Evolutionary conservation across 352 stramenopile species (phyloP).

Genomic region (Phytophthora citricola): DNA sequence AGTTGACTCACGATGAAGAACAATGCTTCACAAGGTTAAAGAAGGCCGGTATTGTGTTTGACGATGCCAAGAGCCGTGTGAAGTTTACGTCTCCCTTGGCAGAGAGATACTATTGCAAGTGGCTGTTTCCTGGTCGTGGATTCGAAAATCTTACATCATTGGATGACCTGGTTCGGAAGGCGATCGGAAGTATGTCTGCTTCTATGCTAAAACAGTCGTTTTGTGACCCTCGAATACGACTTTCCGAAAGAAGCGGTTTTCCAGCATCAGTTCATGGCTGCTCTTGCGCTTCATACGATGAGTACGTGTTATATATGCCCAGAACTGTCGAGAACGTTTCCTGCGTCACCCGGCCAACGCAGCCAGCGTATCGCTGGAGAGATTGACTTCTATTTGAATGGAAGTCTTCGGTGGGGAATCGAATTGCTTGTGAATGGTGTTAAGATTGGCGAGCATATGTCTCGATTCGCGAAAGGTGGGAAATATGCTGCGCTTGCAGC

Average conservation of each 20-base stretch:
- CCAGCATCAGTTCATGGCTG: slow-evolving; percentile 30
- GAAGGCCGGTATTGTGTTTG: slow-evolving; percentile 4
- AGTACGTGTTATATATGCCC: slow-evolving; percentile 10
- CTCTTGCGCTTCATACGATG: neutral
- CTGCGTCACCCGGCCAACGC: neutral
- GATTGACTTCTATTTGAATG: slow-evolving; percentile 13
- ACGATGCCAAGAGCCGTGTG: neutral
- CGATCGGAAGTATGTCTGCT: slow-evolving; percentile 6
- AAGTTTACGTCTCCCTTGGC: slow-evolving; percentile 16
- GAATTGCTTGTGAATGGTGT: neutral
- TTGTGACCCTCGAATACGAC: neutral
- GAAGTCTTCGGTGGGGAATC: slow-evolving; percentile 7
- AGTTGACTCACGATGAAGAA: neutral
- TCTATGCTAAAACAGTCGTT: slow-evolving; percentile 2
- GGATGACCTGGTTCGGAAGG: slow-evolving; percentile 19
- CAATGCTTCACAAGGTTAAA: slow-evolving; percentile 13
- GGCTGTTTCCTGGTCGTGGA: slow-evolving; percentile 10
- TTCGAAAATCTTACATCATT: slow-evolving; percentile 13
- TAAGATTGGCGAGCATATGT: neutral
- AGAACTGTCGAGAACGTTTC: slow-evolving; percentile 15
- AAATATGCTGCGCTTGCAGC: slow-evolving; percentile 13
- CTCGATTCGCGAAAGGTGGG: neutral
- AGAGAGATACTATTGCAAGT: slow-evolving; percentile 15
- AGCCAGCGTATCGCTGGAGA: slow-evolving; percentile 1
- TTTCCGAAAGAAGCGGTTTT: slow-evolving; percentile 26